phyloP scores from a whole-genome alignment of 768 basidiomycete genomes.

The Nevesoporus exiguus region DNA sequence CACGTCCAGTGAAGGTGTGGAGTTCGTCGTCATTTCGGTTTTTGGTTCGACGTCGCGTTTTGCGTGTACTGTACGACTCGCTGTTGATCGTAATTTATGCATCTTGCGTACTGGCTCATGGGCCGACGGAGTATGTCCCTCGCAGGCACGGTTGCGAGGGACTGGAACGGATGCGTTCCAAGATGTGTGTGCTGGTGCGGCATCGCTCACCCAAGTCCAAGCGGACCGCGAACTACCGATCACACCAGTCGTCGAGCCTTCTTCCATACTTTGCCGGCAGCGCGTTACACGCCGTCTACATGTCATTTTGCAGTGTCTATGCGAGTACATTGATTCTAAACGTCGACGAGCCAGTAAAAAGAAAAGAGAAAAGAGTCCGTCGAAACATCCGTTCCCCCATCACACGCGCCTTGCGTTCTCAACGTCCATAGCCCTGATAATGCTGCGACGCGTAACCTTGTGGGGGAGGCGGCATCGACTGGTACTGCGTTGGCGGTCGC shows the following conservation, averaged over 20 bases:
- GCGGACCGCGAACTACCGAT: no score
- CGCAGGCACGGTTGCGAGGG: no score
- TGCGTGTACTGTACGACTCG: conserved; percentile 3
- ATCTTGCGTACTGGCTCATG: no score
- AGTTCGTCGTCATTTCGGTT: background rate
- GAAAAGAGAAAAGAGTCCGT: background rate
- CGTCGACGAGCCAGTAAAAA: background rate
- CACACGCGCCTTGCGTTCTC: background rate
- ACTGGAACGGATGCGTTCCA: no score
- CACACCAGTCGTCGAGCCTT: no score
- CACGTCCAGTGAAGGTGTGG: conserved; percentile 17
- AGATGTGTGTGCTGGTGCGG: no score
- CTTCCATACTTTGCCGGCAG: no score
- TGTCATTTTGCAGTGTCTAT: no score
- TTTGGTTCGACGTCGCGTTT: background rate
- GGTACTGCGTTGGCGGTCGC: conserved; percentile 26
- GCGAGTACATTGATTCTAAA: no score
- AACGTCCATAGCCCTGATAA: conserved; percentile 33
- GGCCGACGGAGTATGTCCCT: no score
- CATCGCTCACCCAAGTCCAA: no score
- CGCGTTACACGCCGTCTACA: no score
- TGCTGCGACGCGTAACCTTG: conserved; percentile 28
- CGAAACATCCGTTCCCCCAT: background rate
- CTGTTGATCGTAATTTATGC: conserved; percentile 7
- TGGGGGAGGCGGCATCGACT: conserved; percentile 29